Conservation (phyloP, 2,329 filamentous ascomycete species). For the Penicillium verrucosum region DNA sequence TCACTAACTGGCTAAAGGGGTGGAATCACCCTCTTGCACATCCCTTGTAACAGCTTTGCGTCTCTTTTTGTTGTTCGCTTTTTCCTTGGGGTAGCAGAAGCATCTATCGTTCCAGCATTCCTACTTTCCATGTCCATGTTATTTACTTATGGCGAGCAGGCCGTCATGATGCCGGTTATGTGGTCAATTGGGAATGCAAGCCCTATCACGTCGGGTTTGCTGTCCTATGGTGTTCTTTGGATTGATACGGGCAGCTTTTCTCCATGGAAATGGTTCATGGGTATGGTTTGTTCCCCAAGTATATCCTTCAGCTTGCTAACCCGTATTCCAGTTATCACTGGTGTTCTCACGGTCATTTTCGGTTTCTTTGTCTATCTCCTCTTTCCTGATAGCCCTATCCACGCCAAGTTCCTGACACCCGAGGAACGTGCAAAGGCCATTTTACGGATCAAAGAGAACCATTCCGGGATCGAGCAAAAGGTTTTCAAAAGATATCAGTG, state of each 20-base stretch:
- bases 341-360: slow-evolving; percentile 19
- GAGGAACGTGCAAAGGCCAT: slow-evolving; percentile 36
- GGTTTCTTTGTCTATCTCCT: slow-evolving; percentile 30
- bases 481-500: slow-evolving; percentile 33
- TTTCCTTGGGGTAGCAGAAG: slow-evolving; percentile 53
- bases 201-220: slow-evolving; percentile 40
- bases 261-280: slow-evolving; percentile 43
- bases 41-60: slow-evolving; percentile 47
- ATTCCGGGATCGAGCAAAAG: slow-evolving; percentile 40
- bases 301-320: neutral
- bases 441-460: slow-evolving; percentile 35
- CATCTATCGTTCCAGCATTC: slow-evolving; percentile 52
- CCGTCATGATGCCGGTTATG: slow-evolving; percentile 36
- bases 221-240: slow-evolving; percentile 45
- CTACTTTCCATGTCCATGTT: slow-evolving; percentile 41
- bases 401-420: slow-evolving; percentile 31
- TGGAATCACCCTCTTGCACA: slow-evolving; percentile 32
- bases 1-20: slow-evolving; percentile 28
- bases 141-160: slow-evolving; percentile 38
- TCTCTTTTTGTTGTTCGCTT: slow-evolving; percentile 51
- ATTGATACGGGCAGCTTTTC: slow-evolving; percentile 37
- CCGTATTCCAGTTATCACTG: slow-evolving; percentile 7
- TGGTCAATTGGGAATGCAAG: slow-evolving; percentile 42
- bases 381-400: slow-evolving; percentile 34
- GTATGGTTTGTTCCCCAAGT: slow-evolving; percentile 14